Evolutionary conservation across 2,329 filamentous ascomycete genomes (phyloP), one percentile per base, ranked within the genome.

Genomic region (Neospermospora avenae): DNA sequence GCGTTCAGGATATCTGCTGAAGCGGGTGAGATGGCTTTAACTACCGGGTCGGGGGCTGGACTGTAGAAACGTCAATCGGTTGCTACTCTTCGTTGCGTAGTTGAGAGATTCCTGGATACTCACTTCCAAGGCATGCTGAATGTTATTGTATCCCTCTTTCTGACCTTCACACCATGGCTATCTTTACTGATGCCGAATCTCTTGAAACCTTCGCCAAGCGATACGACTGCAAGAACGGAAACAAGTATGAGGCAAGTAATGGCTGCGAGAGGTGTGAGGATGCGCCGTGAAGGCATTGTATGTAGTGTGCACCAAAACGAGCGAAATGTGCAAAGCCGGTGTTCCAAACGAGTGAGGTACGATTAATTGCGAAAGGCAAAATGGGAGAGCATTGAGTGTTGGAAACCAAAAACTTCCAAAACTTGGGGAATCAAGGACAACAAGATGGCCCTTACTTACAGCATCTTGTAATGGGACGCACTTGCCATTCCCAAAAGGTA

Each of bases 191-290:
- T 45, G 5, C 49, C 37, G 52, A 67, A 56, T 6, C 60, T 11
- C 58, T 67, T 68, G 37, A 68, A 65, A 3, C 60, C 62, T 45
- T 68, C 65, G n/a, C 67, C 66, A 39, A 70, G 52, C 2, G 63
- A 67, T 42, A 70, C 58, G n/a, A 70, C 41, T 18, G 64, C 55
- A 13, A 70, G 44, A 25, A 70, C 63, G 1, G 67, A 64, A 34
- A 71, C 46, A 7, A 35, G 57, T 55, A 69, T 67, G 20, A 70
- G 58, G 6, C 64, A 20, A 14, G 55, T 18, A 34, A 69, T 64
- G 2, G 61, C 60, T 18, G 61, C 22, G 20, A 65, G 44, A 11
- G 57, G 59, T 13, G 57, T 35, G 18, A 62, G 44, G 13, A 66
- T 57, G 28, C 62, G 64, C 44, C 63, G 67, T 34, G 55, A 37